Evolutionary conservation across 495 filamentous ascomycete species (phyloP), one percentile per base, ranked within the genome.

Genomic region (Lasiosphaeris hirsuta): DNA sequence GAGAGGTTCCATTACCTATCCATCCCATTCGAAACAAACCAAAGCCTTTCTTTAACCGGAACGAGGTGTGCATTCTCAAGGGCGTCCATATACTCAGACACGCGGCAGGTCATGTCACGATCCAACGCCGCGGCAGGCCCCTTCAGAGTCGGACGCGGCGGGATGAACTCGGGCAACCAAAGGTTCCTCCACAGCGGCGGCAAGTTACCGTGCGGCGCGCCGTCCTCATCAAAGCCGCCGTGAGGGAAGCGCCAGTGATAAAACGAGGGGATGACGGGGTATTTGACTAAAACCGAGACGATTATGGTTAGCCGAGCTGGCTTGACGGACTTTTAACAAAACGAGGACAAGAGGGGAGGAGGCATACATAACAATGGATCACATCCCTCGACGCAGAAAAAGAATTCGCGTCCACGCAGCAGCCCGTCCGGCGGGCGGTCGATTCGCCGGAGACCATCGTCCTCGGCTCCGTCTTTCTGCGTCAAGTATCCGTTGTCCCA

Each of bases 231-330:
- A 45, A 37, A 59, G 39, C 35, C 44, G 15, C 33, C 40, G 44
- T 62, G 60, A 6, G 60, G 60, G 45, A 59, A 62, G 11, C 60
- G 56, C 60, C 60, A 62, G 45, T 62, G 60, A 38, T 62, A 23
- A 45, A 62, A 59, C n/a, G 55, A 58, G 15, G 60, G 60, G 14
- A 62, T 36, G 15, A 58, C 57, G 35, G 59, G 59, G 17, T 54
- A 54, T 54, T 54, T 54, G 18, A 10, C 51, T 54, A 40, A 3
- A 30, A 14, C 51, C 15, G 18, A 34, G n/a, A n/a, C n/a, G n/a
- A n/a, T n/a, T n/a, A 35, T 41, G 41, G 51, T 54, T 14, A 54
- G 51, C 51, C 15, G 19, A 23, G 50, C n/a, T n/a, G n/a, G n/a
- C n/a, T n/a, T n/a, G n/a, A n/a, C n/a, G n/a, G n/a, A n/a, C n/a